Percentiles rank a stretch among this genome's conserved stretches.
Conservation (phyloP, 306 rosid genomes). For the Vigna hirtella region DNA sequence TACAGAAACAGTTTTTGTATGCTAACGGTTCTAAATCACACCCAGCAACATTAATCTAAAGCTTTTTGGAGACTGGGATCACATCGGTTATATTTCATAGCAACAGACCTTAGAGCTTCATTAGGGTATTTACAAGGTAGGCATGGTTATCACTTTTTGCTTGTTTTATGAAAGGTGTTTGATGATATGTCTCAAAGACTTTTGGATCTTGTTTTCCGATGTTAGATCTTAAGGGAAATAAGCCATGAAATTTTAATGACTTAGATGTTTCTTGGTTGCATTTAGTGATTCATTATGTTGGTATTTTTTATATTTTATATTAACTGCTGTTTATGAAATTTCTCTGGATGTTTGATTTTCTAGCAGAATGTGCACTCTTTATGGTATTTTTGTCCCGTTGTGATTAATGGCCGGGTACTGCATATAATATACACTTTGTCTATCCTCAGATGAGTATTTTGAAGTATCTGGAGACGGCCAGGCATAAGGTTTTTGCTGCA, state of each 20-base stretch:
- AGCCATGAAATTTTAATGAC: not conserved
- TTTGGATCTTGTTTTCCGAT: not conserved
- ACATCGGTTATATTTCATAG: not conserved
- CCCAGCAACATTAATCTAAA: not conserved
- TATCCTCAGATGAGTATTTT: constrained; percentile 55
- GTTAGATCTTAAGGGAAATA: constrained; percentile 9
- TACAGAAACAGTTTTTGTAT: not conserved
- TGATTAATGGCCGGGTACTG: constrained; percentile 21
- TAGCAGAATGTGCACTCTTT: not conserved
- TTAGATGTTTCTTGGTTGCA: constrained; percentile 4
- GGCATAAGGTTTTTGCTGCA: constrained; percentile 38
- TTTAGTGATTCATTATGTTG: not conserved
- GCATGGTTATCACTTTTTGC: not conserved
- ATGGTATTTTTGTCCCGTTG: constrained; percentile 10
- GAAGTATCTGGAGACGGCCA: constrained; percentile 46
- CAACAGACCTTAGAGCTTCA: not conserved
- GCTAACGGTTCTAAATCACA: not conserved
- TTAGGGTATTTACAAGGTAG: not conserved
- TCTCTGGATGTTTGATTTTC: too few species aligned
- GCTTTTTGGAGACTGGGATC: not conserved
- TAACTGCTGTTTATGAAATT: too few species aligned
- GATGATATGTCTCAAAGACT: constrained; percentile 40
- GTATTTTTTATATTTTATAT: too few species aligned
- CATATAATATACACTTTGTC: constrained; percentile 7
- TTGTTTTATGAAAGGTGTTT: constrained; percentile 35